These are phyloP conservation scores for Paraglomus brasilianum DNA, from an alignment of 192 early-diverging fungal species.

Conservation along the genomic window DNA sequence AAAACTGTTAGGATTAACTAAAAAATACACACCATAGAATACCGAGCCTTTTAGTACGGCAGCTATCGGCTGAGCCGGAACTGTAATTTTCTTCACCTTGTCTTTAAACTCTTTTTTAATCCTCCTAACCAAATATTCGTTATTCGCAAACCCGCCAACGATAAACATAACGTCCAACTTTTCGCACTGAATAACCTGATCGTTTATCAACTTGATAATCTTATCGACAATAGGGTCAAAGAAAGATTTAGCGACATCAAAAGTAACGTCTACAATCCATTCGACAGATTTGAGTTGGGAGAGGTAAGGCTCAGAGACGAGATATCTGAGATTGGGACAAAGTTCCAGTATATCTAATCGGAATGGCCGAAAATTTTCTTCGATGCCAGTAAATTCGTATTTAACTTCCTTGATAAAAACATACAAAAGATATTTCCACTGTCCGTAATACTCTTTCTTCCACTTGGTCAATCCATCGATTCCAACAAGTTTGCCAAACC, in stretches of 20 bases:
- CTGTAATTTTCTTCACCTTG: conserved; percentile 43
- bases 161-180: neutral
- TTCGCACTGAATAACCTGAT: neutral
- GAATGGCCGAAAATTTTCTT: neutral
- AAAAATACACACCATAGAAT: too few species aligned
- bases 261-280: conserved; percentile 9
- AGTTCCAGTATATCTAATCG: neutral
- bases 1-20: too few species aligned
- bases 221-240: conserved; percentile 15
- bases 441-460: conserved; percentile 7
- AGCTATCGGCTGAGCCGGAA: conserved; percentile 50
- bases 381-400: neutral
- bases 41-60: too few species aligned
- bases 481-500: neutral
- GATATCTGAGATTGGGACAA: conserved; percentile 1
- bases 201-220: conserved; percentile 7
- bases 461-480: neutral
- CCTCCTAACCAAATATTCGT: conserved; percentile 44
- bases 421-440: neutral
- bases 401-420: neutral
- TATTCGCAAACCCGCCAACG: conserved; percentile 42
- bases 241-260: neutral
- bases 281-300: neutral
- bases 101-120: conserved; percentile 45
- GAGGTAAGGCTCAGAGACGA: neutral